These are phyloP conservation scores for Cladosporium sp. DNA, from an alignment of 2,329 filamentous ascomycete genomes.

Conservation along the genomic window DNA sequence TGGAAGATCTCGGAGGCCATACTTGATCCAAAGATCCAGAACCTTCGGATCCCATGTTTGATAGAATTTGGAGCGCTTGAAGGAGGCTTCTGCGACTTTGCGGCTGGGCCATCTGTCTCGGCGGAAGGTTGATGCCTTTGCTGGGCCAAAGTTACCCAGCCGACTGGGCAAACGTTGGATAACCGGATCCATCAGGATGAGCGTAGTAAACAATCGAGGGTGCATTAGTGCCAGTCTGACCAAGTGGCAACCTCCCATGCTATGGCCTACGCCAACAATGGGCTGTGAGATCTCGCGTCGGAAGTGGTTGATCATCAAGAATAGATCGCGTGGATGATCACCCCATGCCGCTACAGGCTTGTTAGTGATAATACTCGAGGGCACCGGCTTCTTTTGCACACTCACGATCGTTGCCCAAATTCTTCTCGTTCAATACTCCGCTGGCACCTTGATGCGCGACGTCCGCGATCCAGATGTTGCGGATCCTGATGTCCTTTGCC, in stretches of 20 bases:
- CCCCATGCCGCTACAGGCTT: slow-evolving; percentile 69
- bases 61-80: slow-evolving; percentile 74
- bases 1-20: slow-evolving; percentile 75
- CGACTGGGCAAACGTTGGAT: slow-evolving; percentile 57
- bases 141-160: slow-evolving; percentile 36
- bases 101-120: slow-evolving; percentile 82
- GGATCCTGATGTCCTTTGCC: slow-evolving; percentile 65
- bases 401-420: slow-evolving; percentile 81
- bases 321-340: slow-evolving; percentile 80
- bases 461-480: slow-evolving; percentile 87
- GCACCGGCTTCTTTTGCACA: slow-evolving; percentile 19
- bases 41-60: slow-evolving; percentile 78
- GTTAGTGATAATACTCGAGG: slow-evolving; percentile 10
- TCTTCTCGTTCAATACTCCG: slow-evolving; percentile 71
- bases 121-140: slow-evolving; percentile 65
- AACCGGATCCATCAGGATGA: slow-evolving; percentile 84
- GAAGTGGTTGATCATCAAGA: slow-evolving; percentile 83
- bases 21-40: slow-evolving; percentile 68
- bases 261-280: slow-evolving; percentile 82
- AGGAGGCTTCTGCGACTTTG: slow-evolving; percentile 64
- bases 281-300: slow-evolving; percentile 77
- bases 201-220: slow-evolving; percentile 72
- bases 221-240: slow-evolving; percentile 72
- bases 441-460: slow-evolving; percentile 82
- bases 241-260: slow-evolving; percentile 78